A percentile compares a stretch with the other conserved stretches of the same genome.
Evolutionary conservation across 2,329 filamentous ascomycete species (phyloP).

Genomic region (Pestalotiopsis sp.): DNA sequence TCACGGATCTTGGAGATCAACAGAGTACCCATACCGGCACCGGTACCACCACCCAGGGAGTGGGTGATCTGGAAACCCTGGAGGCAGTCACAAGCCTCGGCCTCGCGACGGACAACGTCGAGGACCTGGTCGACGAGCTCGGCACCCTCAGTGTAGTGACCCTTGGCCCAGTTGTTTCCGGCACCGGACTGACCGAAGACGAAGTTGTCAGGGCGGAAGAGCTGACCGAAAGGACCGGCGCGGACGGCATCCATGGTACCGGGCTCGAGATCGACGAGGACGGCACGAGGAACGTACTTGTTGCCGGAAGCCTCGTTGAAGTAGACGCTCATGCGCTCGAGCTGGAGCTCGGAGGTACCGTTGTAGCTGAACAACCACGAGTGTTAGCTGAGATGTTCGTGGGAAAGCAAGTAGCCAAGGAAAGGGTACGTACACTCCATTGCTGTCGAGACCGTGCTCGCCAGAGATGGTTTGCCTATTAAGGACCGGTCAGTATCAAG

Average conservation of each 20-base stretch:
- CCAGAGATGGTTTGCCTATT: conserved; percentile 77
- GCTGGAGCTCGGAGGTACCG: conserved; percentile 96
- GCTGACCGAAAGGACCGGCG: conserved; percentile 95
- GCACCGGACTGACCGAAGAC: conserved; percentile 99
- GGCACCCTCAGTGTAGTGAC: conserved; percentile 99
- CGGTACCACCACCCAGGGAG: conserved; percentile 99
- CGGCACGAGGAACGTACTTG: conserved; percentile 99
- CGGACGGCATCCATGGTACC: conserved; percentile 99
- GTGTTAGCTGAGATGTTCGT: conserved; percentile 13
- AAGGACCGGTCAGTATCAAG: background rate
- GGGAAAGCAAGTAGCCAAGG: conserved; percentile 10
- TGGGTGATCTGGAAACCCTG: conserved; percentile 99
- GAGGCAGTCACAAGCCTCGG: conserved; percentile 98
- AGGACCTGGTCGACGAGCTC: conserved; percentile 98
- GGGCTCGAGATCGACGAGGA: conserved; percentile 98
- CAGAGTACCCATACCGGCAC: conserved; percentile 99
- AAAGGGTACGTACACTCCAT: conserved; percentile 75
- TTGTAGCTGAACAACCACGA: conserved; percentile 70
- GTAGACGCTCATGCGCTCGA: conserved; percentile 99
- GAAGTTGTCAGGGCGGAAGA: conserved; percentile 99
- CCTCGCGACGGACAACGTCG: conserved; percentile 97
- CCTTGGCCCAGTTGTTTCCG: conserved; percentile 99
- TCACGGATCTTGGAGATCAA: conserved; percentile 99
- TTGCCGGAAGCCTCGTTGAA: conserved; percentile 95
- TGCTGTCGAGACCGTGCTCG: conserved; percentile 96